phyloP scores from a whole-genome alignment of 2,329 filamentous ascomycete genomes.

The Claviceps digitariae region DNA sequence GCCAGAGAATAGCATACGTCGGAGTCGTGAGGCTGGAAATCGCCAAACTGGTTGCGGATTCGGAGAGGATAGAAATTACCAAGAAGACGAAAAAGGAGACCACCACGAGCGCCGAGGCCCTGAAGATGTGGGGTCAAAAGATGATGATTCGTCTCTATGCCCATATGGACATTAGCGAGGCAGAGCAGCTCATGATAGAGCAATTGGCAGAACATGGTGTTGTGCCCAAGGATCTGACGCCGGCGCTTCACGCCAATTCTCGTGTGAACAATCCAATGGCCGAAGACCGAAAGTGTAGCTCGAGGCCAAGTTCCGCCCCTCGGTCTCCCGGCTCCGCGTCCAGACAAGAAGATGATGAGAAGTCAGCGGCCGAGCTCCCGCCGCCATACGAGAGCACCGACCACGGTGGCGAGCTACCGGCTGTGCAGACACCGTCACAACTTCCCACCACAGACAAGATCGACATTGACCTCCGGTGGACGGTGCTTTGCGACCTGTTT shows the following conservation, averaged over 20 bases:
- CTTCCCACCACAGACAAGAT: slow-evolving; percentile 71
- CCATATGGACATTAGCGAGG: slow-evolving; percentile 90
- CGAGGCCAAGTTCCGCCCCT: slow-evolving; percentile 7
- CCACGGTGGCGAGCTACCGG: slow-evolving; percentile 58
- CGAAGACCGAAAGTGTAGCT: slow-evolving; percentile 19
- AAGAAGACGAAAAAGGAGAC: slow-evolving; percentile 61
- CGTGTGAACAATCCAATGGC: slow-evolving; percentile 88
- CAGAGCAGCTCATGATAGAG: slow-evolving; percentile 97
- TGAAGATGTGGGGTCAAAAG: slow-evolving; percentile 94
- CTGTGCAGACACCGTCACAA: slow-evolving; percentile 71
- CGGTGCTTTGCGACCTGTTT: slow-evolving; percentile 89
- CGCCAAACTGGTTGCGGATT: slow-evolving; percentile 58
- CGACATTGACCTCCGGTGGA: slow-evolving; percentile 95
- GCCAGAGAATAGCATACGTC: slow-evolving; percentile 91
- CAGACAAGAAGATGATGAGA: slow-evolving; percentile 28
- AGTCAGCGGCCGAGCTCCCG: slow-evolving; percentile 35
- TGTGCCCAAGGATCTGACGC: slow-evolving; percentile 67
- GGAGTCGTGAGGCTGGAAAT: slow-evolving; percentile 75
- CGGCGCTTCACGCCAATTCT: slow-evolving; percentile 79
- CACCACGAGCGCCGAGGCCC: slow-evolving; percentile 56
- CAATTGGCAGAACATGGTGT: slow-evolving; percentile 90
- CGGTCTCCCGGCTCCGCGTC: slow-evolving; percentile 12
- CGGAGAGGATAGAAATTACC: slow-evolving; percentile 47
- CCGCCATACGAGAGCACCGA: slow-evolving; percentile 50
- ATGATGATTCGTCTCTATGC: slow-evolving; percentile 92